Percentiles rank a stretch among this genome's conserved stretches.
These are phyloP conservation scores for Brassica napus DNA, from an alignment of 345 rosid genomes.

Conservation along the genomic window Da-Ae NC_063435.1:44001-44500, in stretches of 20 bases:
- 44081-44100: no score
- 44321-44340: slow-evolving; percentile 87
- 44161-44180: not conserved
- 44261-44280: slow-evolving; percentile 86
- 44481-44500: slow-evolving; percentile 94
- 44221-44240: slow-evolving; percentile 82
- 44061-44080: not conserved
- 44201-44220: slow-evolving; percentile 95
- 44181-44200: slow-evolving; percentile 59
- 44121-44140: no score
- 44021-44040: no score
- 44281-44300: slow-evolving; percentile 87
- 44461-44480: slow-evolving; percentile 95
- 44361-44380: not conserved
- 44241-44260: slow-evolving; percentile 72
- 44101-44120: no score
- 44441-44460: slow-evolving; percentile 95
- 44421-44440: slow-evolving; percentile 68
- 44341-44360: slow-evolving; percentile 58
- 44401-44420: not conserved
- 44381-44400: not conserved
- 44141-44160: not conserved
- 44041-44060: not conserved
- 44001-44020: slow-evolving; percentile 77
- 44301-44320: slow-evolving; percentile 97